Conservation (phyloP, 768 basidiomycete species). For the Arthromyces matolae region DNA sequence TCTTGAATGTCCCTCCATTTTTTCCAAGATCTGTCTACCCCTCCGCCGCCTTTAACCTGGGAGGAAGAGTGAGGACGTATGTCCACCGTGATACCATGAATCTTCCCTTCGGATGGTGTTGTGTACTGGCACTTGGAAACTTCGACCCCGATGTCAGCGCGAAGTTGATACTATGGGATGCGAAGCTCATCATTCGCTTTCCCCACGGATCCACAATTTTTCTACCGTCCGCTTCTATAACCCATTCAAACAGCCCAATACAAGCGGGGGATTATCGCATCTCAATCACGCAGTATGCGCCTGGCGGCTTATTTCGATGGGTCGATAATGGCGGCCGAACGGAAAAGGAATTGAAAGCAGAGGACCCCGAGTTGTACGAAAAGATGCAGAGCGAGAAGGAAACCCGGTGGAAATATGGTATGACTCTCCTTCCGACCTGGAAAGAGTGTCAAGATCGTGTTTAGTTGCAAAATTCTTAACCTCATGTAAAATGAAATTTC, state of each 20-base stretch:
- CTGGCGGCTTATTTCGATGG: constrained; percentile 26
- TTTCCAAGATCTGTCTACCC: not conserved
- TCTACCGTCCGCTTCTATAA: constrained; percentile 24
- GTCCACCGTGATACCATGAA: constrained; percentile 29
- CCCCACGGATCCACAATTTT: constrained; percentile 22
- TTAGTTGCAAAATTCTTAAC: too few relatives aligned
- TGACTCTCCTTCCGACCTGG: too few relatives aligned
- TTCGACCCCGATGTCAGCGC: constrained; percentile 27
- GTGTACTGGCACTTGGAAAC: constrained; percentile 24
- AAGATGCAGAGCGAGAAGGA: not conserved
- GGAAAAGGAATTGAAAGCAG: not conserved
- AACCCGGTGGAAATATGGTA: not conserved
- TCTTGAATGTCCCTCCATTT: not conserved
- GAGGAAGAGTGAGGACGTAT: constrained; percentile 7
- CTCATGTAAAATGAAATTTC: too few relatives aligned
- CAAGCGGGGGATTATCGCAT: constrained; percentile 14
- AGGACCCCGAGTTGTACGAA: not conserved
- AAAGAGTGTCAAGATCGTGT: too few relatives aligned
- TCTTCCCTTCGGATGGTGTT: constrained; percentile 28
- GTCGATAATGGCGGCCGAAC: constrained; percentile 19
- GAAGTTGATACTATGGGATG: constrained; percentile 26
- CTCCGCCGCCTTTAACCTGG: constrained; percentile 27
- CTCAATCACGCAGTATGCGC: constrained; percentile 25
- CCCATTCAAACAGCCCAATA: constrained; percentile 23
- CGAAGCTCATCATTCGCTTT: constrained; percentile 15